Percentiles rank a stretch among this genome's conserved stretches.
phyloP scores from a whole-genome alignment of 148 eudicot species.

The Rhododendron simsii region DNA sequence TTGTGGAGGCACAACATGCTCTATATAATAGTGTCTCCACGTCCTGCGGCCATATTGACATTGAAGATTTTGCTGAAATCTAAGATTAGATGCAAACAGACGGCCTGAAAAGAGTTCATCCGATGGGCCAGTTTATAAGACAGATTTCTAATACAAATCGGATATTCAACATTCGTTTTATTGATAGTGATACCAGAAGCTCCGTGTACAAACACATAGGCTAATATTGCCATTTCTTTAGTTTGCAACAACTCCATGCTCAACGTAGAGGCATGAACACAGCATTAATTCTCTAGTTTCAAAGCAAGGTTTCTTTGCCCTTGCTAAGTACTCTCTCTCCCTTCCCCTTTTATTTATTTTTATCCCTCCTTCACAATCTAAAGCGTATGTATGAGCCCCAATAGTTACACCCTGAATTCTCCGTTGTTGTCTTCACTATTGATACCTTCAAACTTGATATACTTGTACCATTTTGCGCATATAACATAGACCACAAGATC shows the following conservation, averaged over 20 bases:
- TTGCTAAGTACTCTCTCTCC: background rate
- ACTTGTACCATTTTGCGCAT: conserved; percentile 54
- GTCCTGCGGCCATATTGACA: too few species aligned
- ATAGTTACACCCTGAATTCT: background rate
- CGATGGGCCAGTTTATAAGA: background rate
- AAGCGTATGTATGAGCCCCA: background rate
- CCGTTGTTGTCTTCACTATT: background rate
- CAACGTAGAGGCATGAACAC: background rate
- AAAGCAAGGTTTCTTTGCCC: too few species aligned
- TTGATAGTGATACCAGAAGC: background rate
- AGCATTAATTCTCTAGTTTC: background rate
- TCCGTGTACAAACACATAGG: background rate
- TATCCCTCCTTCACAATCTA: background rate
- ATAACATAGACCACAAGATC: conserved; percentile 46
- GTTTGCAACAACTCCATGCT: background rate
- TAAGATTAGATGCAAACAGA: too few species aligned
- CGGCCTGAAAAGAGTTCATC: background rate
- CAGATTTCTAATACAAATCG: background rate
- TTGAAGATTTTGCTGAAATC: too few species aligned
- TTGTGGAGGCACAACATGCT: too few species aligned
- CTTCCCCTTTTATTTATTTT: background rate
- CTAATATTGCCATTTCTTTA: background rate
- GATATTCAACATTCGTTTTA: background rate
- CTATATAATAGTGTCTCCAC: too few species aligned
- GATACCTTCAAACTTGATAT: conserved; percentile 30